Base-by-base conservation (phyloP, 805 yeast genomes). In the Torulaspora indica region DNA sequence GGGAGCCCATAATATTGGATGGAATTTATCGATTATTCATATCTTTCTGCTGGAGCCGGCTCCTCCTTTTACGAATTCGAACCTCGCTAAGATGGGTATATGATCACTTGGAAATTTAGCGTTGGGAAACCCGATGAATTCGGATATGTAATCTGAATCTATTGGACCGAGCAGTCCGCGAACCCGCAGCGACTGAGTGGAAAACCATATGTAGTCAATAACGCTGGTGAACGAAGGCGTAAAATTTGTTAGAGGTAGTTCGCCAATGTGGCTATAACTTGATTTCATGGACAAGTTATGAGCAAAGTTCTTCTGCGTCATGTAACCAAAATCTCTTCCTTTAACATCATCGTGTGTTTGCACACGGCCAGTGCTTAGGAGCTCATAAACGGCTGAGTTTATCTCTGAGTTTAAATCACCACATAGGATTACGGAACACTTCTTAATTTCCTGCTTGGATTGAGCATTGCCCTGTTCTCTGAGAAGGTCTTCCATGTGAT, bases 91-190 rank as follows among this genome's bases (percentile, higher is more conserved):
- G 49, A 91, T 70, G n/a, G 96, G 90, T 57, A 91, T 77, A 68
- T 91, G 98, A 66, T 91, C 98, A 38, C 95, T 86, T 18, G 98
- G 96, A 70, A 83, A 85, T 63, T 89, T 86, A 17, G 89, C 87
- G 60, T 87, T 87, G 15, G 99, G 99, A 66, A 93, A 81, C 6
- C 98, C 99, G 61, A 93, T 83, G 49, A 80, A 80, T 53, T 81
- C 81, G 44, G 76, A 70, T 37, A 82, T 74, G 63, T 93, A 93
- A 3, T 83, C 85, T 36, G 74, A 74, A 62, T 91, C 97, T 34
- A 90, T 78, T 55, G 80, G 79, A 22, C 96, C 98, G 43, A 91
- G 70, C 56, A 93, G 69, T 7, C 96, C 97, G 54, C 81, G 81
- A 7, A 93, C 95, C 45, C 82, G 77, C 49, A 93, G 71, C n/a